Conservation (phyloP, 768 basidiomycete species). For the Trametes villosa region DNA sequence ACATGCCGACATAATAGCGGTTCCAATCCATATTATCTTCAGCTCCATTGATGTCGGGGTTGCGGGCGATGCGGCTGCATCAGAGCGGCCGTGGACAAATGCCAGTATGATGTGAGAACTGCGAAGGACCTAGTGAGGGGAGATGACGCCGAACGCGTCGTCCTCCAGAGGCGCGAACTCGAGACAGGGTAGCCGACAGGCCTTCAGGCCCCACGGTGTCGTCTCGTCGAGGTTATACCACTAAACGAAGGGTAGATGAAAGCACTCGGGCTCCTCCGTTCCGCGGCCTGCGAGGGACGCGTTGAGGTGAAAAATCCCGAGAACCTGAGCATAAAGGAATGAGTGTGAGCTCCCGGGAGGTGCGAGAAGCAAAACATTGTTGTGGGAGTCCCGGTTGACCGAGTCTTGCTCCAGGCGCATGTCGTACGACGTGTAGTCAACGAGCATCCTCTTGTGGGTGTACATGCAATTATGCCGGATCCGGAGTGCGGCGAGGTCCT, state of each 20-base stretch:
- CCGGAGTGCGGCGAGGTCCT: neutral
- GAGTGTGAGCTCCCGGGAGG: constrained; percentile 19
- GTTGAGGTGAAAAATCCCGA: constrained; percentile 28
- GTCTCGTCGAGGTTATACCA: constrained; percentile 39
- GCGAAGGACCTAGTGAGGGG: constrained; percentile 46
- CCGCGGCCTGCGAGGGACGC: constrained; percentile 5
- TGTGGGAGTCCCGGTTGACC: constrained; percentile 35
- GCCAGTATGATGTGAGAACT: no score
- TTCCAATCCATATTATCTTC: no score
- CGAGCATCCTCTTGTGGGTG: constrained; percentile 24
- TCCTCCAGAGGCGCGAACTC: constrained; percentile 14
- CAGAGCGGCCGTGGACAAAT: no score
- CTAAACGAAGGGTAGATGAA: constrained; percentile 42
- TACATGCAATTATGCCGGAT: constrained; percentile 30
- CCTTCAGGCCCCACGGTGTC: constrained; percentile 4
- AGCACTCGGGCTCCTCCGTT: constrained; percentile 1
- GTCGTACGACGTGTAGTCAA: constrained; percentile 44
- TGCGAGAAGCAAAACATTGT: constrained; percentile 35
- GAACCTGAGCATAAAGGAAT: constrained; percentile 33
- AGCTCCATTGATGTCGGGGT: no score
- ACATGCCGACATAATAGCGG: no score
- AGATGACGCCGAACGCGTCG: constrained; percentile 46
- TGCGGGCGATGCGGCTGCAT: no score
- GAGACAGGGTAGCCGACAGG: neutral
- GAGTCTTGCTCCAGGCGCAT: constrained; percentile 26